Conservation (phyloP, 2,329 filamentous ascomycete genomes). For the Clonostachys rosea region DNA sequence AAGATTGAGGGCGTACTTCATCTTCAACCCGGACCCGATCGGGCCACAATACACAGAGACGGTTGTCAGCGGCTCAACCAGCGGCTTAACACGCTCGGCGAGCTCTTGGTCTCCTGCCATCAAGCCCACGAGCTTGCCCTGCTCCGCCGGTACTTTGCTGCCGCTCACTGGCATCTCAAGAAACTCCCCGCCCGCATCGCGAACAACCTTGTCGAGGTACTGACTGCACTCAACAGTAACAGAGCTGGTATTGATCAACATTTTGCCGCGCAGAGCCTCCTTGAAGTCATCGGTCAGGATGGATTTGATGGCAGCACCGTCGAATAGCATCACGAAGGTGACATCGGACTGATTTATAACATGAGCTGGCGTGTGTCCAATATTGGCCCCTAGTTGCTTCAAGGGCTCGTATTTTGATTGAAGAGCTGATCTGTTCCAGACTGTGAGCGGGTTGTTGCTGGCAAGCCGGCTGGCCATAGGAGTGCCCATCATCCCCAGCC, state of each 20-base stretch:
- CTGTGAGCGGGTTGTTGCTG: conserved; percentile 14
- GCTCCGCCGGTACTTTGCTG: conserved; percentile 22
- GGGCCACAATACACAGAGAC: conserved; percentile 24
- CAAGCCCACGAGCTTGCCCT: conserved; percentile 23
- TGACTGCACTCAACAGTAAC: conserved; percentile 16
- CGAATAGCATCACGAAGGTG: conserved; percentile 22
- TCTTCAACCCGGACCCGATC: conserved; percentile 20
- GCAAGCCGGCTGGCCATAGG: conserved; percentile 24
- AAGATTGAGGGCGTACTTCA: conserved; percentile 22
- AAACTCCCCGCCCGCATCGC: conserved; percentile 16
- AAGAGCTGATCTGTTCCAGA: conserved; percentile 19
- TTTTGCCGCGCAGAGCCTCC: conserved; percentile 17
- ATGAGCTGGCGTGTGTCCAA: conserved; percentile 13
- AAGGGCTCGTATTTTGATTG: conserved; percentile 15
- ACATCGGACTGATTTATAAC: conserved; percentile 17
- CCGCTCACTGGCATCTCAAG: conserved; percentile 28
- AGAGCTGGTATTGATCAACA: conserved; percentile 20
- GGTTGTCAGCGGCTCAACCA: conserved; percentile 15
- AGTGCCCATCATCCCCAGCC: conserved; percentile 21
- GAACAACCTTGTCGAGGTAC: conserved; percentile 11
- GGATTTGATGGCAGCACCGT: conserved; percentile 14
- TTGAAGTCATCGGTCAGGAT: conserved; percentile 14
- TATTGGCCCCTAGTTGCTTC: conserved; percentile 8
- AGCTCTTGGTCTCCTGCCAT: conserved; percentile 18
- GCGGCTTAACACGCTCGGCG: conserved; percentile 12